phyloP scores from a whole-genome alignment of 108 stramenopile species.

The Mayamaea pseudoterrestris region DNA sequence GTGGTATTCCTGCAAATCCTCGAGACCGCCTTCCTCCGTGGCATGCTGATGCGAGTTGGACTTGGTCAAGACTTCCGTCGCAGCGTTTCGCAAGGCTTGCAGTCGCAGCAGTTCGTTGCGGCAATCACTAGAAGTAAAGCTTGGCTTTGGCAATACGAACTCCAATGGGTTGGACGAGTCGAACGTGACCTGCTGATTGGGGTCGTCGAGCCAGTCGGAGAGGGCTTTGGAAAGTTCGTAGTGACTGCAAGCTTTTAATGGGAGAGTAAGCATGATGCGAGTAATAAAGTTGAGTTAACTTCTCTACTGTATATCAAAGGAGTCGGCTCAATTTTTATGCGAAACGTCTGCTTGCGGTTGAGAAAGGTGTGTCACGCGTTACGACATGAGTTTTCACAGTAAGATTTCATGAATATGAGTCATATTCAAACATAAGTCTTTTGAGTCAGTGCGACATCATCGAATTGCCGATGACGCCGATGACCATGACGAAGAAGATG shows the following conservation, averaged over 20 bases:
- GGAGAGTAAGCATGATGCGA: conserved; percentile 16
- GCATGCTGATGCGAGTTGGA: conserved; percentile 28
- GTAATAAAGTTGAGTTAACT: no score
- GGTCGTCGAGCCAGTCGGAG: conserved; percentile 27
- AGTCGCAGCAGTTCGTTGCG: conserved; percentile 32
- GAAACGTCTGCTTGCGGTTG: no score
- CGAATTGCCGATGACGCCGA: no score
- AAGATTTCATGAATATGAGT: no score
- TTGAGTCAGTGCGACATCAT: no score
- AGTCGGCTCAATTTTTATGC: no score
- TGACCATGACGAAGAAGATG: no score
- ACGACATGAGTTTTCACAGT: no score
- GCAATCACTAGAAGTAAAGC: conserved; percentile 22
- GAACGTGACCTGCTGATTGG: conserved; percentile 6
- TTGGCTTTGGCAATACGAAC: conserved; percentile 24
- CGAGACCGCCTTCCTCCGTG: conserved; percentile 14
- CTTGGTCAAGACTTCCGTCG: conserved; percentile 18
- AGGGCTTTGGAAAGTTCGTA: conserved; percentile 30
- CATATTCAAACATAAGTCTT: no score
- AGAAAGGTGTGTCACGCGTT: no score
- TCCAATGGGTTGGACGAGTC: conserved; percentile 6
- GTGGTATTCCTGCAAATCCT: conserved; percentile 40
- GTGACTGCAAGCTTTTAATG: conserved; percentile 26
- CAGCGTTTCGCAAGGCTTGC: conserved; percentile 25
- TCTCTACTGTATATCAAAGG: no score